Conservation (phyloP, 2,329 filamentous ascomycete species). For the Nemania serpens region DNA sequence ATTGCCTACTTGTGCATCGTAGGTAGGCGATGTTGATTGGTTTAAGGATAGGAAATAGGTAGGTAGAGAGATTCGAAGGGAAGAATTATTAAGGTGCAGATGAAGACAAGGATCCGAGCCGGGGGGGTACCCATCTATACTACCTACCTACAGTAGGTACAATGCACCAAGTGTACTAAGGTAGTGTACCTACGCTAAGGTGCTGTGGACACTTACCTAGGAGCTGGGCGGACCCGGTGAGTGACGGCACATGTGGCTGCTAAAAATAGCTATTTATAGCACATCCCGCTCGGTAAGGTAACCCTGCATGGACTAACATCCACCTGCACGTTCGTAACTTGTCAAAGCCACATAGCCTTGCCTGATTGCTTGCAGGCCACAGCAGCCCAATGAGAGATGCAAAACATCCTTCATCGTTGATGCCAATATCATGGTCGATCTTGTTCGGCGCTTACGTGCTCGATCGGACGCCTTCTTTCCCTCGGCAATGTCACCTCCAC, state of each 20-base stretch:
- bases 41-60: constrained; percentile 15
- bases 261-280: constrained; percentile 45
- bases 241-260: constrained; percentile 27
- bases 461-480: background rate
- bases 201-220: too few species aligned
- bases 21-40: constrained; percentile 33
- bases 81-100: constrained; percentile 15
- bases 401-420: background rate
- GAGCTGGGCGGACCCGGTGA: too few species aligned
- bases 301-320: constrained; percentile 30
- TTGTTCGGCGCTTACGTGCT: constrained; percentile 26
- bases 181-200: background rate
- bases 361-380: constrained; percentile 30
- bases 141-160: background rate
- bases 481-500: constrained; percentile 6
- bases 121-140: background rate
- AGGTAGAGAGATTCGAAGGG: constrained; percentile 4
- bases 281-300: constrained; percentile 36
- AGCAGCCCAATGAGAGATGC: constrained; percentile 23
- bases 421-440: constrained; percentile 7
- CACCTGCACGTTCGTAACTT: constrained; percentile 22
- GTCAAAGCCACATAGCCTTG: constrained; percentile 33
- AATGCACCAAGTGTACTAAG: background rate
- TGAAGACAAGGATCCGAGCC: constrained; percentile 14
- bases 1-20: constrained; percentile 15